Conservation (phyloP, 73 alveolate species). For the Tetrahymena borealis region DNA sequence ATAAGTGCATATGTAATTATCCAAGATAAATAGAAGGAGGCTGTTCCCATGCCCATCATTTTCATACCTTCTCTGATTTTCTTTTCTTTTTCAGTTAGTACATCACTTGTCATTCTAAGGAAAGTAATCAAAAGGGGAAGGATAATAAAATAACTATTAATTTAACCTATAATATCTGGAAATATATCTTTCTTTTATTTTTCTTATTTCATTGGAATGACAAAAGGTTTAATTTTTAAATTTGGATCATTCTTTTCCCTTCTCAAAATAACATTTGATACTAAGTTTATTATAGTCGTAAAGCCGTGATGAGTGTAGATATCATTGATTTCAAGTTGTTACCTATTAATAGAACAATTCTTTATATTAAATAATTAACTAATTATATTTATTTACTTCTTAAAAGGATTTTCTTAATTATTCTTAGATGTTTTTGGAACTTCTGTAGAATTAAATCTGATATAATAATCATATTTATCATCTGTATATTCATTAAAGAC, state of each 20-base stretch:
- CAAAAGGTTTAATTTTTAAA: neutral
- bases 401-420: neutral
- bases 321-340: neutral
- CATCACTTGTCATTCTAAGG: slow-evolving; percentile 55
- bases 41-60: slow-evolving; percentile 92
- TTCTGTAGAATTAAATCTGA: neutral
- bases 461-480: neutral
- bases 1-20: slow-evolving; percentile 55
- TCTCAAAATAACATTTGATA: neutral
- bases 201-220: neutral
- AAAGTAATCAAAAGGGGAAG: slow-evolving; percentile 68
- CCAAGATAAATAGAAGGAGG: slow-evolving; percentile 80
- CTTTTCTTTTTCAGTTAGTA: slow-evolving; percentile 85
- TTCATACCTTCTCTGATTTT: slow-evolving; percentile 94
- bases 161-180: neutral
- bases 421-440: neutral
- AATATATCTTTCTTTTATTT: neutral
- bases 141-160: neutral
- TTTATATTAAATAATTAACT: too few species aligned
- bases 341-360: neutral
- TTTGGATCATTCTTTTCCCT: neutral
- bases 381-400: neutral
- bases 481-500: neutral
- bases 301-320: neutral
- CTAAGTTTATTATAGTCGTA: neutral